phyloP scores from a whole-genome alignment of 2,329 filamentous ascomycete species.

The Boeremia exigua region DNA sequence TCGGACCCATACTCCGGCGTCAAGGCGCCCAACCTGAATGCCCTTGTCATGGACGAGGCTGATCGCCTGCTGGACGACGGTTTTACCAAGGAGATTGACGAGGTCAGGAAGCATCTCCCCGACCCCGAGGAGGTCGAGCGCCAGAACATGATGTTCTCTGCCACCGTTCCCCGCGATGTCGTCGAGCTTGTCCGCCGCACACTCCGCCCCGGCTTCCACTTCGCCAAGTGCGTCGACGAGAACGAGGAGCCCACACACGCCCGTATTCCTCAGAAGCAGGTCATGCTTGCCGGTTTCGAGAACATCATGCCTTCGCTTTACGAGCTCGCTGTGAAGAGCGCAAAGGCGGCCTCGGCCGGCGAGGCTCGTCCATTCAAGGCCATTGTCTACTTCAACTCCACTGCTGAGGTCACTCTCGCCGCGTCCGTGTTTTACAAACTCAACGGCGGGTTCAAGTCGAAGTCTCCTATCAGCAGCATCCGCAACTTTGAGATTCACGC shows the following conservation, averaged over 20 bases:
- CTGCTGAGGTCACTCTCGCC: slow-evolving; percentile 71
- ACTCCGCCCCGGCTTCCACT: slow-evolving; percentile 84
- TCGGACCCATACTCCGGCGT: slow-evolving; percentile 69
- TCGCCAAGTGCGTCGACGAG: slow-evolving; percentile 83
- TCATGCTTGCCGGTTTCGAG: slow-evolving; percentile 70
- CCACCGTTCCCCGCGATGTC: slow-evolving; percentile 86
- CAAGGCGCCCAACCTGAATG: slow-evolving; percentile 65
- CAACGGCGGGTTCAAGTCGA: slow-evolving; percentile 44
- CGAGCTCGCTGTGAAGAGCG: slow-evolving; percentile 72
- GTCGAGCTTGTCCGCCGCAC: slow-evolving; percentile 77
- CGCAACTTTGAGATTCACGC: slow-evolving; percentile 75
- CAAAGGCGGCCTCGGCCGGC: slow-evolving; percentile 53
- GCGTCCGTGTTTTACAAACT: slow-evolving; percentile 64
- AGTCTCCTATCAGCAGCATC: slow-evolving; percentile 36
- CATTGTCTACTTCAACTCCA: slow-evolving; percentile 90
- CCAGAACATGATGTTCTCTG: slow-evolving; percentile 94
- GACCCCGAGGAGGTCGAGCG: slow-evolving; percentile 67
- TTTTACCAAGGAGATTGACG: slow-evolving; percentile 56
- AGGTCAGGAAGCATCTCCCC: slow-evolving; percentile 64
- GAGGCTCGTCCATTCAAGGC: slow-evolving; percentile 79
- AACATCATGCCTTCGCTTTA: slow-evolving; percentile 79
- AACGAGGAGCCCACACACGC: slow-evolving; percentile 87
- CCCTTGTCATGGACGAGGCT: slow-evolving; percentile 70
- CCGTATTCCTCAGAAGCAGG: slow-evolving; percentile 79
- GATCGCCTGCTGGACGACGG: slow-evolving; percentile 69